Evolutionary conservation across 306 rosid genomes (phyloP).

Genomic region (Cucurbita maxima): DNA sequence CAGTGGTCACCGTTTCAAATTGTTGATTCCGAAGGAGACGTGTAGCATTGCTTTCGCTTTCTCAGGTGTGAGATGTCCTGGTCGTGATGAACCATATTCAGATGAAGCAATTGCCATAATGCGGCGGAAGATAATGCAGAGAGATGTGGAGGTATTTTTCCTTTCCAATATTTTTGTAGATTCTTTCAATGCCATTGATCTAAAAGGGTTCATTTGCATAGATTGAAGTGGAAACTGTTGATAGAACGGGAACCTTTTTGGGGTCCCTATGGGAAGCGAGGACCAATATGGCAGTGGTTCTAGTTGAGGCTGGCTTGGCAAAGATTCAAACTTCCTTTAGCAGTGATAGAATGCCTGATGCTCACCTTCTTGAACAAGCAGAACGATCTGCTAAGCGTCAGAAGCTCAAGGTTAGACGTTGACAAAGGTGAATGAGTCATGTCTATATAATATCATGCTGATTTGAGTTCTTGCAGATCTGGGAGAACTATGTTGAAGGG

Average conservation of each 20-base stretch:
- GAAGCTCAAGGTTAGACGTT: conserved; percentile 67
- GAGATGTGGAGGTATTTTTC: conserved; percentile 78
- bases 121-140: conserved; percentile 96
- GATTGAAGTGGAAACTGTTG: conserved; percentile 95
- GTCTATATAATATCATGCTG: conserved; percentile 15
- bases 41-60: conserved; percentile 90
- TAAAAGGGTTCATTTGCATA: conserved; percentile 13
- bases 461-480: conserved; percentile 41
- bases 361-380: conserved; percentile 71
- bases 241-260: conserved; percentile 88
- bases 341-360: conserved; percentile 75
- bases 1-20: conserved; percentile 97
- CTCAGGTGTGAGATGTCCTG: conserved; percentile 95
- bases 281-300: conserved; percentile 51
- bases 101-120: conserved; percentile 89
- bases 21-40: conserved; percentile 93
- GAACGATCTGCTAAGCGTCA: conserved; percentile 68
- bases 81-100: conserved; percentile 85
- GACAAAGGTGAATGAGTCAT: not conserved
- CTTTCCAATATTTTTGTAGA: conserved; percentile 1
- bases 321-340: conserved; percentile 80
- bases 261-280: conserved; percentile 93
- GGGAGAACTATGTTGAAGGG: conserved; percentile 96
- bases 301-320: conserved; percentile 91
- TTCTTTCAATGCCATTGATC: not conserved